Evolutionary conservation across 2,329 filamentous ascomycete species (phyloP).

Genomic region (Ampelomyces quisqualis): DNA sequence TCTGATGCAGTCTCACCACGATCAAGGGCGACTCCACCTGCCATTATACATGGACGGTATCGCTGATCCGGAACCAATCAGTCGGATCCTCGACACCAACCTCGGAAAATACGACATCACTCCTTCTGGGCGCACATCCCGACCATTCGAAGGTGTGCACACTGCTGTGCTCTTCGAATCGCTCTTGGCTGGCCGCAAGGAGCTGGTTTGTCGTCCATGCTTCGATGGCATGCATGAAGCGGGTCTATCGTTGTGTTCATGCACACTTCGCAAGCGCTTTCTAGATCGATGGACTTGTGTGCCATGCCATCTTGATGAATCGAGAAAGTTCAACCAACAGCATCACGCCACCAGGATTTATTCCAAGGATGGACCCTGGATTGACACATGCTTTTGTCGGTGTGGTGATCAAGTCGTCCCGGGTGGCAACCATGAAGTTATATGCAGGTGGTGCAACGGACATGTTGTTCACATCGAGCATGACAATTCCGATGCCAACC

Average conservation of each 20-base stretch:
- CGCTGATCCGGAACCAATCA: slow-evolving; percentile 18
- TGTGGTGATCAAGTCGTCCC: slow-evolving; percentile 5
- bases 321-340: not conserved
- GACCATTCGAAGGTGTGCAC: slow-evolving; percentile 17
- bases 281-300: slow-evolving; percentile 24
- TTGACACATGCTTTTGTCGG: slow-evolving; percentile 3
- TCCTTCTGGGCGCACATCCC: slow-evolving; percentile 11
- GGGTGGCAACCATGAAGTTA: not conserved
- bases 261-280: slow-evolving; percentile 20
- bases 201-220: slow-evolving; percentile 15
- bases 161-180: slow-evolving; percentile 5
- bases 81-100: slow-evolving; percentile 23
- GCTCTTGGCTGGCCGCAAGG: slow-evolving; percentile 7
- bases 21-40: slow-evolving; percentile 26
- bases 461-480: not conserved
- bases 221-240: slow-evolving; percentile 5
- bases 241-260: slow-evolving; percentile 10
- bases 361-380: not conserved
- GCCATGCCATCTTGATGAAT: slow-evolving; percentile 10
- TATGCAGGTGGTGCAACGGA: slow-evolving; percentile 16
- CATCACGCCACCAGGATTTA: not conserved
- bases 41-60: slow-evolving; percentile 12
- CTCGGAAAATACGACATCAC: slow-evolving; percentile 15
- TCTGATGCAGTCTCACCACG: slow-evolving; percentile 14
- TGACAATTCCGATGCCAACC: not conserved